Evolutionary conservation across 1,284 basidiomycete genomes (phyloP), one percentile per base, ranked within the genome.

Genomic region (Leccinum pachyderme): DNA sequence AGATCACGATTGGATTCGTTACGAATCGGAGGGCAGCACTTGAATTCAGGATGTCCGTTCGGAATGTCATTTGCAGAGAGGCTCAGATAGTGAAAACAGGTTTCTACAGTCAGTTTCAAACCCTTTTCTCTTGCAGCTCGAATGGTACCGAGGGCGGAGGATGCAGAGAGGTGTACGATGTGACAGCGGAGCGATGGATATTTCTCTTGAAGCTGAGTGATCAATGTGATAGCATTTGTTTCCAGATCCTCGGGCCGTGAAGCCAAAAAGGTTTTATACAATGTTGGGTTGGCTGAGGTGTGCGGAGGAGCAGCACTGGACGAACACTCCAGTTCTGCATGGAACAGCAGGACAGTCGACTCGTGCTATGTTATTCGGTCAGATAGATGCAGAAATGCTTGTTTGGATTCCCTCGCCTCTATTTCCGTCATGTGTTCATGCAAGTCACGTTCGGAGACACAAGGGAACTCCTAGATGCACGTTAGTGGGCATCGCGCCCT

Each of bases 1-100:
- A 72, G 67, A 45, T 89, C 83, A 57, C 86, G 80, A 71, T 97
- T 98, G 3, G 68, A 71, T 12, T 77, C 75, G 47, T 84, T 81
- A 44, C 95, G 83, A 60, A 98, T 90, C 3, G 95, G 95, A n/a
- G 95, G 95, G 72, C 93, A 95, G 68, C 95, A 97, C 70, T 98
- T 97, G 81, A 89, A 93, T 70, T 92, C 86, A 39, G 90, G 84
- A 18, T 74, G 81, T 3, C 89, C 87, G 56, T 80, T 72, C 5
- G 91, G 92, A 49, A 91, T 82, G 53, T 81, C 70, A 57, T 80
- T 77, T 0, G 87, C 77, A 28, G 82, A 75, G 18, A 93, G 80
- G 61, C 84, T 84, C 35, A 96, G 82, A 74, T 97, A 97, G 73
- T 97, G 94, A 75, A 95, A 95, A 73, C 93, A 96, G 0, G 95